Conservation (phyloP, 1,139 yeast species). For the Suhomyces panamericanus region DNA sequence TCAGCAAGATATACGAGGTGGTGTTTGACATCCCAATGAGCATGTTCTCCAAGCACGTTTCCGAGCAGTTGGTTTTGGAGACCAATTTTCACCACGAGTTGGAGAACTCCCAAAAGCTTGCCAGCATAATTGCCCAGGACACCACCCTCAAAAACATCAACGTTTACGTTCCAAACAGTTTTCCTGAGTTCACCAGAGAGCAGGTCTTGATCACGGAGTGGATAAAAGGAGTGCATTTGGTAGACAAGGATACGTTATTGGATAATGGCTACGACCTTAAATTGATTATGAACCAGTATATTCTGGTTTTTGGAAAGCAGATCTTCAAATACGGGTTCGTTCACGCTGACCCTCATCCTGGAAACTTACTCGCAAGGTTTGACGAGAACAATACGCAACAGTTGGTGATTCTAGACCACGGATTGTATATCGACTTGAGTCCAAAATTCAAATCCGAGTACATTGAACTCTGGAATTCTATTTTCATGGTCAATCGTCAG, state of each 20-base stretch:
- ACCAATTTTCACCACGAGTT: slow-evolving; percentile 61
- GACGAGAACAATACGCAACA: slow-evolving; percentile 48
- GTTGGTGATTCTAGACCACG: slow-evolving; percentile 73
- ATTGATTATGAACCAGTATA: slow-evolving; percentile 51
- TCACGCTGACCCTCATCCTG: slow-evolving; percentile 86
- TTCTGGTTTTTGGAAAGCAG: slow-evolving; percentile 62
- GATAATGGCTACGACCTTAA: slow-evolving; percentile 43
- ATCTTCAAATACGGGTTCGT: slow-evolving; percentile 74
- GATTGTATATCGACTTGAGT: slow-evolving; percentile 59
- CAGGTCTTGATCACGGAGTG: slow-evolving; percentile 69
- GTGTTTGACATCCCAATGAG: slow-evolving; percentile 66
- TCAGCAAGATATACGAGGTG: slow-evolving; percentile 55
- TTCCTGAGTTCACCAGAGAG: slow-evolving; percentile 44
- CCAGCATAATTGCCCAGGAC: slow-evolving; percentile 25
- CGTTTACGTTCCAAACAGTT: slow-evolving; percentile 52
- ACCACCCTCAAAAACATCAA: slow-evolving; percentile 21
- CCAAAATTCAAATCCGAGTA: slow-evolving; percentile 57
- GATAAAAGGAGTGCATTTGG: slow-evolving; percentile 68
- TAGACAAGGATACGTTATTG: slow-evolving; percentile 44
- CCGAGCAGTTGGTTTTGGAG: slow-evolving; percentile 59
- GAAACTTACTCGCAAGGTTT: slow-evolving; percentile 61
- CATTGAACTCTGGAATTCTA: slow-evolving; percentile 60
- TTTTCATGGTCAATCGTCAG: slow-evolving; percentile 53
- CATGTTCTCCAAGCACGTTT: slow-evolving; percentile 56
- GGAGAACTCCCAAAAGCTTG: slow-evolving; percentile 44